Evolutionary conservation across 768 basidiomycete species (phyloP), one percentile per base, ranked within the genome.

Genomic region (Rhizopogon roseolus): DNA sequence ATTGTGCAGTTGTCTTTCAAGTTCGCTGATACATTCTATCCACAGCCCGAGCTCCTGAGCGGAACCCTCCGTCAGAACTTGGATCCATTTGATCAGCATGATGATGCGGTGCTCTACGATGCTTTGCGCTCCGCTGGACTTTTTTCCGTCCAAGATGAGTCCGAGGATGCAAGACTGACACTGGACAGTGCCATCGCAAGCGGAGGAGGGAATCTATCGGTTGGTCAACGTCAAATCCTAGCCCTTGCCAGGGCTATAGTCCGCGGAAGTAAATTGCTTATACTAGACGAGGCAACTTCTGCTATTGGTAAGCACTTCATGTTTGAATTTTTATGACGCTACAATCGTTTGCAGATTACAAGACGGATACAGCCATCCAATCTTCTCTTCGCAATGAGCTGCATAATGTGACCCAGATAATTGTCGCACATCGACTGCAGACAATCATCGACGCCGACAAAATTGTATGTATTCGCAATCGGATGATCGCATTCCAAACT

Each of bases 381-480:
- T 66, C 69, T 5, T 79, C 81, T 1, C 75, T 86, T 50, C 71
- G 82, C 9, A 70, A 71, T 27, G 74, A 74, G 56, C 61, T 81
- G 5, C 66, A 63, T 10, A 75, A 70, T 43, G 73, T 74, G 0
- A 85, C 83, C 0, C 66, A 85, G 17, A 67, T 85, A 29, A 84
- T 81, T 16, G 74, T 86, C 38, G 84, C 84, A 1, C 82, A 84
- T 63, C 74, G 83, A 16, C 61, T 81, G 7, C 73, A 76, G 53
- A 84, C 78, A 6, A 79, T 85, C 55, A 81, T 82, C 71, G 82
- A 83, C 49, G 79, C 81, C 4, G 82, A 85, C 62, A 79, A 80
- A 58, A 79, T 85, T 42, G 73, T 84, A 54, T 44, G 68, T 59
- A 17, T 25, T 6, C 14, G 6, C 5, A 25, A 17, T n/a, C 13